Conservation (phyloP, 495 filamentous ascomycete genomes). For the Annulohypoxylon bovei region DNA sequence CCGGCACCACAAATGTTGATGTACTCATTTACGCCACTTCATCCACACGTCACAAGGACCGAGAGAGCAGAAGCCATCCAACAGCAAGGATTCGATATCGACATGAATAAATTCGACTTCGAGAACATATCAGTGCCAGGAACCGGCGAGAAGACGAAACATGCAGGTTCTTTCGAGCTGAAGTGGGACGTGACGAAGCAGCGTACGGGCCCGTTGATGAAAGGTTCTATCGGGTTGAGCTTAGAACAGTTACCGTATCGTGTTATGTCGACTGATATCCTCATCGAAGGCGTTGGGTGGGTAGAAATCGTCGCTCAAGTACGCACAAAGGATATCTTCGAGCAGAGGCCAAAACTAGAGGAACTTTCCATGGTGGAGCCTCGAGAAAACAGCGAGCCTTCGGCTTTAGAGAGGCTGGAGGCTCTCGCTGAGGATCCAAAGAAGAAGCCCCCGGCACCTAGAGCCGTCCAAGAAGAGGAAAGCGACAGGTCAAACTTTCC, state of each 20-base stretch:
- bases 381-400: conserved; percentile 21
- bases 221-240: conserved; percentile 61
- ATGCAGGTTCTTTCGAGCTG: conserved; percentile 79
- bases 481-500: conserved; percentile 60
- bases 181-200: conserved; percentile 82
- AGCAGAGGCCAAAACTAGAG: conserved; percentile 18
- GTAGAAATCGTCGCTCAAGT: conserved; percentile 88
- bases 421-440: conserved; percentile 26
- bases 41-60: conserved; percentile 77
- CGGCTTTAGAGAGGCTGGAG: conserved; percentile 36
- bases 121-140: conserved; percentile 67
- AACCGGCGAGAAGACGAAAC: conserved; percentile 63
- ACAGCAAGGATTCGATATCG: conserved; percentile 61
- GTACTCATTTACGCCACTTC: conserved; percentile 80
- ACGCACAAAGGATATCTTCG: conserved; percentile 60
- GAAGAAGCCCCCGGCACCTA: conserved; percentile 28
- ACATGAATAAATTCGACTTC: conserved; percentile 46
- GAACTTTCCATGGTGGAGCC: conserved; percentile 18
- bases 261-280: conserved; percentile 80
- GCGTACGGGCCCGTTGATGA: conserved; percentile 70
- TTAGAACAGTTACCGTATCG: conserved; percentile 75
- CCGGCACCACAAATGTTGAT: conserved; percentile 70
- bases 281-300: conserved; percentile 94
- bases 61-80: conserved; percentile 79
- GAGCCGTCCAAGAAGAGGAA: conserved; percentile 12